phyloP scores from a whole-genome alignment of 257 asterid genomes.

The Sherardia arvensis region DNA sequence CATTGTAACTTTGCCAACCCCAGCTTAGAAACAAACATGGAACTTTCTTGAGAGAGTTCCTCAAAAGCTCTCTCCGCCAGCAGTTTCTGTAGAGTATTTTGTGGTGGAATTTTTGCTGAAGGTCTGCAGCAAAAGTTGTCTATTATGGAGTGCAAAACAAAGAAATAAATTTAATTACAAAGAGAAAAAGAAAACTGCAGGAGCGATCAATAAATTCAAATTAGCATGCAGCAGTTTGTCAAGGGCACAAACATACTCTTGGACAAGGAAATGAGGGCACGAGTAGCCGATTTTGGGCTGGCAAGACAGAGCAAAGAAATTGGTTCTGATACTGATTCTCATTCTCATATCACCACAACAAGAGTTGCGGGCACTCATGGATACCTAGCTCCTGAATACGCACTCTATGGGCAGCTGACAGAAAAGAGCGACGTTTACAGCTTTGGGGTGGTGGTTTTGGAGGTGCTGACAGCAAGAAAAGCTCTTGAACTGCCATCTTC shows the following conservation, averaged over 20 bases:
- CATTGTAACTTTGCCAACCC: constrained; percentile 77
- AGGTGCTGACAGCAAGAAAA: constrained; percentile 46
- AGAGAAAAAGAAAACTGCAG: too few species aligned
- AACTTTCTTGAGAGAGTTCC: constrained; percentile 60
- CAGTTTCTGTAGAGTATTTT: constrained; percentile 69
- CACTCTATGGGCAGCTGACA: constrained; percentile 52
- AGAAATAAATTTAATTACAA: too few species aligned
- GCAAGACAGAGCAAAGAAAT: constrained; percentile 34
- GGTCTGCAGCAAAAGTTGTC: constrained; percentile 42
- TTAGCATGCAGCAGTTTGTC: too few species aligned
- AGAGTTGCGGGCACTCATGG: constrained; percentile 53
- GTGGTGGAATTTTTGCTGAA: constrained; percentile 72
- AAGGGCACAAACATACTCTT: constrained; percentile 56
- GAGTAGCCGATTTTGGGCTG: constrained; percentile 52
- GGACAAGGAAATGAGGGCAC: constrained; percentile 45
- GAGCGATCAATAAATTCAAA: too few species aligned
- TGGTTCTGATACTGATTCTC: constrained; percentile 1
- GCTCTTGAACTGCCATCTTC: constrained; percentile 29
- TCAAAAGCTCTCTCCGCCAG: constrained; percentile 58
- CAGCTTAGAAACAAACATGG: constrained; percentile 73
- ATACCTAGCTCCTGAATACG: constrained; percentile 59
- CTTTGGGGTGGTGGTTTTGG: constrained; percentile 50
- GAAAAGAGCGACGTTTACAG: constrained; percentile 60
- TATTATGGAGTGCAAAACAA: not conserved
- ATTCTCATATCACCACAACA: constrained; percentile 25